Percentiles rank a stretch among this genome's conserved stretches.
These are phyloP conservation scores for Lasiodiplodia sp. DNA, from an alignment of 2,329 filamentous ascomycete genomes.

Conservation along the genomic window DNA sequence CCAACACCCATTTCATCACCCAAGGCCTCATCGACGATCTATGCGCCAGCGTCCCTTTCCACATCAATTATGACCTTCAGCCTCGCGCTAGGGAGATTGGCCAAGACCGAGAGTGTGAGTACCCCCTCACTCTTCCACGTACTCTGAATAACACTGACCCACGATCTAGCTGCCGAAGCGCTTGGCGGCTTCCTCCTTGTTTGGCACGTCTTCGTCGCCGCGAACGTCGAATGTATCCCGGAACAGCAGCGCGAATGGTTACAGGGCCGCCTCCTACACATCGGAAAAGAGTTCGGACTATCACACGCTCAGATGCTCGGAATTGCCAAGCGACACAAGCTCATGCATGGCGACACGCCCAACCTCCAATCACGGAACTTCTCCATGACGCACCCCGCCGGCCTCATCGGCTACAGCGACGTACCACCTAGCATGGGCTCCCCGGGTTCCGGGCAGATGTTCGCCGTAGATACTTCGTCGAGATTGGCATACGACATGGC, in stretches of 20 bases:
- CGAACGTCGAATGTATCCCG: slow-evolving; percentile 46
- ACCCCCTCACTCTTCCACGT: background rate
- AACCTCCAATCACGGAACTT: slow-evolving; percentile 14
- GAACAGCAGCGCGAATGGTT: slow-evolving; percentile 48
- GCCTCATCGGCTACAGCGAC: background rate
- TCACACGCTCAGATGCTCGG: slow-evolving; percentile 32
- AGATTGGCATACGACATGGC: background rate
- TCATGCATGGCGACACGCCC: slow-evolving; percentile 16
- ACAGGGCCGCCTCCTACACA: slow-evolving; percentile 43
- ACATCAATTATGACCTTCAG: slow-evolving; percentile 49
- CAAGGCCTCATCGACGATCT: slow-evolving; percentile 51
- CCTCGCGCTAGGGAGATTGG: slow-evolving; percentile 35
- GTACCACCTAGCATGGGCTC: background rate
- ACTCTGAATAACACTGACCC: slow-evolving; percentile 27
- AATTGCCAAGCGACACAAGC: slow-evolving; percentile 7
- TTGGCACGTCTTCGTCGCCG: slow-evolving; percentile 50
- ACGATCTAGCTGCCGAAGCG: slow-evolving; percentile 44
- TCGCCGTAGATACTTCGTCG: background rate
- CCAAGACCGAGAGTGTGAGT: slow-evolving; percentile 45
- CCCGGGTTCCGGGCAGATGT: background rate
- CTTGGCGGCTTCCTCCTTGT: slow-evolving; percentile 50
- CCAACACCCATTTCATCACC: slow-evolving; percentile 39
- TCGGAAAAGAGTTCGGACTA: slow-evolving; percentile 47
- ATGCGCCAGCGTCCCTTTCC: slow-evolving; percentile 48
- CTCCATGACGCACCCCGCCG: background rate